Evolutionary conservation across 2,329 filamentous ascomycete species (phyloP).

Genomic region (Phialemonium atrogriseum): DNA sequence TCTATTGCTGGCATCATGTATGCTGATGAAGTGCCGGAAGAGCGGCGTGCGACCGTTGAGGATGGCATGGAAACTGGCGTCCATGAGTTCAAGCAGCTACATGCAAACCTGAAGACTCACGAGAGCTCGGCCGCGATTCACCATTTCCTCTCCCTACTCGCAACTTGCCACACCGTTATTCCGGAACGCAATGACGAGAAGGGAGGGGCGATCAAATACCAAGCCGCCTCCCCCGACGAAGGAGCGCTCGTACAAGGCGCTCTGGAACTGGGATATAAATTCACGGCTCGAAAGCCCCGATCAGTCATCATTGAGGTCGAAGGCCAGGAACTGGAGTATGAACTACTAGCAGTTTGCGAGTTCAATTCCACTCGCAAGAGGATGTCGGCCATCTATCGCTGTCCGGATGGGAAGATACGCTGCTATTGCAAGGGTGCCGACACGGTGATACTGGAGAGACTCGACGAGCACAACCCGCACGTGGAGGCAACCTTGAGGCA

Average conservation of each 20-base stretch:
- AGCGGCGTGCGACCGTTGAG: conserved; percentile 70
- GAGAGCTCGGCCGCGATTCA: conserved; percentile 47
- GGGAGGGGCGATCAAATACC: conserved; percentile 82
- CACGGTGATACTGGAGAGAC: conserved; percentile 90
- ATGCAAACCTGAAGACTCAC: conserved; percentile 57
- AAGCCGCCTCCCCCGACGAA: conserved; percentile 94
- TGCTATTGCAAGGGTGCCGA: conserved; percentile 96
- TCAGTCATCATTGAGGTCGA: conserved; percentile 76
- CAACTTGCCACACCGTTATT: conserved; percentile 95
- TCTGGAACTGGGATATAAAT: conserved; percentile 75
- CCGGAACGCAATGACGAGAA: conserved; percentile 78
- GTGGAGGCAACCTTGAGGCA: conserved; percentile 88
- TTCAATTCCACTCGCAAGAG: conserved; percentile 97
- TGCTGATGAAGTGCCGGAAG: conserved; percentile 83
- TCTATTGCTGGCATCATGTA: conserved; percentile 93
- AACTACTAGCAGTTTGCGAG: conserved; percentile 92
- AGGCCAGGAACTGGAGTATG: conserved; percentile 70
- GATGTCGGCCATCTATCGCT: conserved; percentile 96
- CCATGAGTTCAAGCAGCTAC: conserved; percentile 72
- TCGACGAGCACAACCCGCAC: conserved; percentile 74
- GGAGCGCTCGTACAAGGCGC: conserved; percentile 94
- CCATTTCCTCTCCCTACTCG: conserved; percentile 78
- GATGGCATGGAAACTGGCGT: conserved; percentile 73
- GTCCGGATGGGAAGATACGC: conserved; percentile 89
- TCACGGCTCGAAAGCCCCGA: conserved; percentile 81